phyloP scores from a whole-genome alignment of 176 grass and related monocot genomes.

The Carex parvula region DNA sequence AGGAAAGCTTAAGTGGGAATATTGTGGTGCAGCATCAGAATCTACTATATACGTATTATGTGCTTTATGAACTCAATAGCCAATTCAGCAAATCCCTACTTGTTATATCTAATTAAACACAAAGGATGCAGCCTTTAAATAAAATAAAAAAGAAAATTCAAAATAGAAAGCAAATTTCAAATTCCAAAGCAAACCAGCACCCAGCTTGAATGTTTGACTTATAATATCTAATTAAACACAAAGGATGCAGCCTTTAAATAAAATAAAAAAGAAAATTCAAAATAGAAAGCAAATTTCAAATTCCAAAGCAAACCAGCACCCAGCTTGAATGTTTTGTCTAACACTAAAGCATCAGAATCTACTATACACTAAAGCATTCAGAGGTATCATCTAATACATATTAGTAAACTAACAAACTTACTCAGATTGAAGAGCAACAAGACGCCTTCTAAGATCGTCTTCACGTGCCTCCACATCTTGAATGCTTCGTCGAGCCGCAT shows the following conservation, averaged over 20 bases:
- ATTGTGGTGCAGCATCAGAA: background rate
- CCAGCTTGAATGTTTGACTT: too few species aligned
- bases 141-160: background rate
- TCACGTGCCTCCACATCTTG: slow-evolving; percentile 80
- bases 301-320: background rate
- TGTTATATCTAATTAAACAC: background rate
- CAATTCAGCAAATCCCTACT: background rate
- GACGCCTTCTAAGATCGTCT: slow-evolving; percentile 67
- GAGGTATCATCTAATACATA: background rate
- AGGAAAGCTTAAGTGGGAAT: background rate
- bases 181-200: background rate
- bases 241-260: slow-evolving; percentile 1
- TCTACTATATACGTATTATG: background rate
- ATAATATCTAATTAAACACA: slow-evolving; percentile 1
- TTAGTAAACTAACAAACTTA: slow-evolving; percentile 33
- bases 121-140: background rate
- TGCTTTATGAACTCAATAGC: background rate
- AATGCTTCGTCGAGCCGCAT: slow-evolving; percentile 53
- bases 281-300: background rate
- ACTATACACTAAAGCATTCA: background rate
- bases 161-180: background rate
- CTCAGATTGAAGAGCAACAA: slow-evolving; percentile 47
- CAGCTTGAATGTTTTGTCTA: background rate
- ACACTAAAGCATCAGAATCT: too few species aligned
- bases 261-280: background rate